These are phyloP conservation scores for Caloboletus inedulis DNA, from an alignment of 1,284 basidiomycete species.

Conservation along the genomic window DNA sequence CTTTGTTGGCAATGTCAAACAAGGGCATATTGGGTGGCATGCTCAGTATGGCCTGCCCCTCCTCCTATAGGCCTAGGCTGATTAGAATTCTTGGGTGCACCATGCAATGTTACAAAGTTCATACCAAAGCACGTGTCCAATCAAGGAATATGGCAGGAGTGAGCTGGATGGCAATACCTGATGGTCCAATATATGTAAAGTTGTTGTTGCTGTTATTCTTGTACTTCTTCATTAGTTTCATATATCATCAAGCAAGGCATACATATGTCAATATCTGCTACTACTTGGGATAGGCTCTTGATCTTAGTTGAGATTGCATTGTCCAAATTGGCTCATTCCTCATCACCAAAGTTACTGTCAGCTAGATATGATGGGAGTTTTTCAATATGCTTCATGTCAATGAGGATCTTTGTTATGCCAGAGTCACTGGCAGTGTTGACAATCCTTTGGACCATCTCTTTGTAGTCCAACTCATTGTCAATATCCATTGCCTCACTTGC, in stretches of 20 bases:
- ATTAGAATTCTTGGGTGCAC: too few species aligned
- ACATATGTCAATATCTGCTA: too few species aligned
- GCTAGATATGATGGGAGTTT: neutral
- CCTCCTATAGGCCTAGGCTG: too few species aligned
- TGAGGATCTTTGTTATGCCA: neutral
- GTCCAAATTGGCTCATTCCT: neutral
- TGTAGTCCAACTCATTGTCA: too few species aligned
- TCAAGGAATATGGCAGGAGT: neutral
- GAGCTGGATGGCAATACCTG: neutral
- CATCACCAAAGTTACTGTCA: neutral
- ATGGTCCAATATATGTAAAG: neutral
- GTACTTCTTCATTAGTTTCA: neutral
- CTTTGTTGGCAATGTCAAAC: neutral
- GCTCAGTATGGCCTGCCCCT: neutral
- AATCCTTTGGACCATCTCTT: too few species aligned
- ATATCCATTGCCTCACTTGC: too few species aligned
- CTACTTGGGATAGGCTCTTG: neutral
- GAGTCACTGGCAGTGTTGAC: too few species aligned
- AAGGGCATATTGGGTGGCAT: neutral
- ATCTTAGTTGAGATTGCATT: too few species aligned
- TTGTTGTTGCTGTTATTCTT: neutral
- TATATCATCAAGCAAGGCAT: too few species aligned
- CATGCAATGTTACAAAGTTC: neutral
- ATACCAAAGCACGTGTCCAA: neutral
- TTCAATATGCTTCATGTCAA: neutral